Percentiles rank a stretch among this genome's conserved stretches.
phyloP scores from a whole-genome alignment of 129 eudicot species.

The Tanacetum coccineum region DNA sequence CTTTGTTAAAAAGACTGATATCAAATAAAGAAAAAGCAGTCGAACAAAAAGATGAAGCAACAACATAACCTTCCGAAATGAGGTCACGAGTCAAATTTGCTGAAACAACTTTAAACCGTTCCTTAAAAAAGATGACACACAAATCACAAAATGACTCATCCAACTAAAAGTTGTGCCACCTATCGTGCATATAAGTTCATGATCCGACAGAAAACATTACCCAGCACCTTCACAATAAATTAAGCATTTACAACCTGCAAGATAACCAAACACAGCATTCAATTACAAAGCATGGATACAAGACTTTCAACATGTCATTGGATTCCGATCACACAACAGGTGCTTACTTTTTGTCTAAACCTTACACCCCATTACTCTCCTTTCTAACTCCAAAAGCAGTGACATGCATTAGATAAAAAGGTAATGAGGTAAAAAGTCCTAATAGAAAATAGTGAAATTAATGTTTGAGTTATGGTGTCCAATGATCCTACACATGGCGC shows the following conservation, averaged over 20 bases:
- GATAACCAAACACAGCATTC: background rate
- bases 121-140: background rate
- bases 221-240: conserved; percentile 12
- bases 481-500: conserved; percentile 25
- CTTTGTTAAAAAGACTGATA: too few relatives aligned
- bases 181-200: conserved; percentile 25
- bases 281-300: conserved; percentile 19
- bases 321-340: conserved; percentile 23
- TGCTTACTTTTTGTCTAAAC: conserved; percentile 22
- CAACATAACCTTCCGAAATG: background rate
- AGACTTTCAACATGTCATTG: conserved; percentile 9
- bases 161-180: conserved; percentile 19
- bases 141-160: conserved; percentile 24
- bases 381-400: conserved; percentile 11
- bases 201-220: too few relatives aligned
- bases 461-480: conserved; percentile 28
- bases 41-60: too few relatives aligned
- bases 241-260: background rate
- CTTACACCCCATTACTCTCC: conserved; percentile 6
- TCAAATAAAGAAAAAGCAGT: too few relatives aligned
- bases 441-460: conserved; percentile 17
- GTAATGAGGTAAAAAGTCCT: conserved; percentile 16
- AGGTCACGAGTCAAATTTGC: background rate
- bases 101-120: conserved; percentile 4
- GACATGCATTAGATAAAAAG: conserved; percentile 12